Base-by-base conservation (phyloP, 1,284 basidiomycete species). In the Irpex rosettiformis region DNA sequence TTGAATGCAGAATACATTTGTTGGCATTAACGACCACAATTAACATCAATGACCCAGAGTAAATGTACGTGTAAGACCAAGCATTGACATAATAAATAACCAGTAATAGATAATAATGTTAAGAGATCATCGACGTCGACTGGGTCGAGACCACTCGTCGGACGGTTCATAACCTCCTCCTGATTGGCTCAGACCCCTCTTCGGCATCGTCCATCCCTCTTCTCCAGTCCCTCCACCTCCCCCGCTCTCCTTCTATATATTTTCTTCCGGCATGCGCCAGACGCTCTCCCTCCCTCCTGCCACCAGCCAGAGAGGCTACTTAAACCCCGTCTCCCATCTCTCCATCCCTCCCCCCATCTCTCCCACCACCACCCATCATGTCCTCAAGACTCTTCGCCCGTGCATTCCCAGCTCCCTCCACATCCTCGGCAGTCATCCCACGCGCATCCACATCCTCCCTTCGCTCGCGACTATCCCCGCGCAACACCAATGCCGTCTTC, bases 351-450 rank as follows among this genome's bases (percentile, higher is more conserved):
- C 65, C 18, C 29, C 49, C 18, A 25, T 40, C 16, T 25, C 55
- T 22, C 21, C 43, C 42, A 56, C 48, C 54, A n/a, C 21, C 42
- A 40, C 60, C 40, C 24, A 45, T 56, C 11, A 61, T 63, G 60
- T 58, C 58, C 42, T 42, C 57, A 28, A 33, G 58, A 25, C 43
- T 64, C 40, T 42, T 75, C 45, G 56, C 69, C 10, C 71, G 70
- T 55, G 57, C 68, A n/a, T 52, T 68, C 24, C 59, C 58, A 40
- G 54, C 33, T 29, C 4, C 57, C 2, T 53, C 54, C 42, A 11
- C 54, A 37, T 21, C 57, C 43, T 11, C 48, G 24, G 21, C 48
- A 13, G 48, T 24, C 48, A 49, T 49, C 48, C 24, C 48, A 28
- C 48, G 48, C 48, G 48, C 51, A 8, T 47, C 60, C 55, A 21